These are phyloP conservation scores for Gomphus bonarii DNA, from an alignment of 1,284 basidiomycete genomes.

Conservation along the genomic window DNA sequence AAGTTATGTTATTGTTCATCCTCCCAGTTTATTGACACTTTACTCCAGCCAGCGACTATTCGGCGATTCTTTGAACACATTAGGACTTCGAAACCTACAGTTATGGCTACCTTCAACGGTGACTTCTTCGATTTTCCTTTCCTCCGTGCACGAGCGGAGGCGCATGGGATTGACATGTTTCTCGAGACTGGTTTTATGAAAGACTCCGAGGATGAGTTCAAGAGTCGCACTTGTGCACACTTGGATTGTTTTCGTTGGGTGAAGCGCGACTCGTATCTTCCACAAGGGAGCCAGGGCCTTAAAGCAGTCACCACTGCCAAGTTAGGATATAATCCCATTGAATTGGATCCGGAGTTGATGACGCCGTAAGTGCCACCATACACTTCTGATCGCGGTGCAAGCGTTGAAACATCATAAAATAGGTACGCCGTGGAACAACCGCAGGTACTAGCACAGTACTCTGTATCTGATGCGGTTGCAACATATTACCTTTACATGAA, in stretches of 20 bases:
- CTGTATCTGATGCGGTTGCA: slow-evolving; percentile 98
- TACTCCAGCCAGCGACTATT: slow-evolving; percentile 59
- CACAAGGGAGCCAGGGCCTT: slow-evolving; percentile 96
- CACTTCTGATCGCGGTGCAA: neutral
- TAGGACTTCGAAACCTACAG: slow-evolving; percentile 86
- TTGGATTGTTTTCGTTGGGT: slow-evolving; percentile 99
- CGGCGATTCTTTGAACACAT: slow-evolving; percentile 91
- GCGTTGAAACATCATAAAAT: slow-evolving; percentile 2
- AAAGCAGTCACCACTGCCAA: slow-evolving; percentile 98
- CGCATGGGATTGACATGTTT: slow-evolving; percentile 95
- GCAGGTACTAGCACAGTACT: slow-evolving; percentile 92
- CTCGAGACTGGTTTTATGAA: slow-evolving; percentile 88
- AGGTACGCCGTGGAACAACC: slow-evolving; percentile 97
- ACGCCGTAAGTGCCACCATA: slow-evolving; percentile 64
- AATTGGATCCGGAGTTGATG: slow-evolving; percentile 98
- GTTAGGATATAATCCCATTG: slow-evolving; percentile 94
- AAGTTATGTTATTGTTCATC: slow-evolving; percentile 2
- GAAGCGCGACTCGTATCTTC: slow-evolving; percentile 99
- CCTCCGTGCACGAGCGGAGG: slow-evolving; percentile 79
- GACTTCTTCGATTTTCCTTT: slow-evolving; percentile 99
- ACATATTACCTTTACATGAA: slow-evolving; percentile 98
- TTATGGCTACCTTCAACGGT: slow-evolving; percentile 98
- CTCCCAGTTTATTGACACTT: neutral
- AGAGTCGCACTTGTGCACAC: slow-evolving; percentile 87
- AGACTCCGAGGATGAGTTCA: slow-evolving; percentile 93